These are phyloP conservation scores for Trifolium dubium DNA, from an alignment of 306 rosid species.

Conservation along the genomic window DNA sequence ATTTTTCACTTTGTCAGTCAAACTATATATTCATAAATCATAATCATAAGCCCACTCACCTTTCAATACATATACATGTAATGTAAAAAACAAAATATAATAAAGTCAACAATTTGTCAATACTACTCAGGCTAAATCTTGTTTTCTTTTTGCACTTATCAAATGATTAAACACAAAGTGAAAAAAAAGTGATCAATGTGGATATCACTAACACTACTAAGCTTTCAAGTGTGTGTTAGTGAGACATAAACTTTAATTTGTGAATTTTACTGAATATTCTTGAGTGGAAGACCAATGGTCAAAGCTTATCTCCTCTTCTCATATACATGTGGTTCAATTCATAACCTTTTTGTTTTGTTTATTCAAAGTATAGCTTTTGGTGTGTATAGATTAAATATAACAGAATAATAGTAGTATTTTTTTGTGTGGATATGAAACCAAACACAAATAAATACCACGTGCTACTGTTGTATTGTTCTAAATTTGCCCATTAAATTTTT, in stretches of 20 bases:
- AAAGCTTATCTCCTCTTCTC: slow-evolving; percentile 37
- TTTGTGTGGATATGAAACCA: too few species aligned
- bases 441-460: too few species aligned
- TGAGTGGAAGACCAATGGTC: slow-evolving; percentile 63
- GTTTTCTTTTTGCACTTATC: slow-evolving; percentile 34
- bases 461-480: too few species aligned
- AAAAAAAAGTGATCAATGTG: slow-evolving; percentile 27
- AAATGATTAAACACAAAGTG: slow-evolving; percentile 46
- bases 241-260: slow-evolving; percentile 50
- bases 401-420: not conserved
- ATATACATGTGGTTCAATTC: slow-evolving; percentile 37
- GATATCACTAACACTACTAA: slow-evolving; percentile 42
- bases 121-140: slow-evolving; percentile 31
- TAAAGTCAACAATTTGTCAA: slow-evolving; percentile 42
- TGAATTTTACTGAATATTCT: slow-evolving; percentile 24
- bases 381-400: not conserved
- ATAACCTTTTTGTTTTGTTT: slow-evolving; percentile 29
- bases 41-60: not conserved
- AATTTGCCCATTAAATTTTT: too few species aligned
- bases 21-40: not conserved
- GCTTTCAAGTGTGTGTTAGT: slow-evolving; percentile 19
- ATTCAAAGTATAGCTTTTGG: slow-evolving; percentile 6
- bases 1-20: not conserved
- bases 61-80: not conserved
- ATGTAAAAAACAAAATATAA: slow-evolving; percentile 1